These are phyloP conservation scores for Eucalyptus coolabah DNA, from an alignment of 345 rosid species.

Conservation along the genomic window DNA sequence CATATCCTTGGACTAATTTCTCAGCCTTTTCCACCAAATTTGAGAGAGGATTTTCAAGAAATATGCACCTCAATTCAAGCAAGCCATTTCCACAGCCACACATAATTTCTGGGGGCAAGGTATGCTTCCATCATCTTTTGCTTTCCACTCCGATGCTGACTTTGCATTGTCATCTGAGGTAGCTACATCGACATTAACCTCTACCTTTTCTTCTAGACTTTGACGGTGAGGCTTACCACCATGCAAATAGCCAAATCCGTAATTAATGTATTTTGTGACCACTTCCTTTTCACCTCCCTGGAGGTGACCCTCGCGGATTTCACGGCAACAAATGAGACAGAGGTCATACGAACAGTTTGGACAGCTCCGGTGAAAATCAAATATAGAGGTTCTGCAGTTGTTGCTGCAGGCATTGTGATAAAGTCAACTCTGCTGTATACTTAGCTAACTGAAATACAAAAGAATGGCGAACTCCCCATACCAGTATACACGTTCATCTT, in stretches of 20 bases:
- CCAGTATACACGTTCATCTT: slow-evolving; percentile 45
- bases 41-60: slow-evolving; percentile 15
- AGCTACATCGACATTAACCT: not conserved
- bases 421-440: not conserved
- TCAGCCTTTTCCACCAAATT: slow-evolving; percentile 28
- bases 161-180: not conserved
- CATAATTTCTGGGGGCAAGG: slow-evolving; percentile 33
- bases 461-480: not conserved
- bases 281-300: slow-evolving; percentile 19
- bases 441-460: not conserved
- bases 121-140: slow-evolving; percentile 35
- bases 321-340: slow-evolving; percentile 47
- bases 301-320: slow-evolving; percentile 36
- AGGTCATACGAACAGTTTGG: slow-evolving; percentile 32
- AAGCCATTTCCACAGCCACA: slow-evolving; percentile 34
- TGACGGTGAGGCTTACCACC: slow-evolving; percentile 1
- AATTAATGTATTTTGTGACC: not conserved
- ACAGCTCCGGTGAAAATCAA: slow-evolving; percentile 48
- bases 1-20: not conserved
- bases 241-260: slow-evolving; percentile 22
- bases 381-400: slow-evolving; percentile 48
- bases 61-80: slow-evolving; percentile 27
- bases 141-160: slow-evolving; percentile 26
- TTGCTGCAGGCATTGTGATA: slow-evolving; percentile 16
- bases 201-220: not conserved